Percentiles rank a stretch among this genome's conserved stretches.
These are phyloP conservation scores for Fraxinus angustifolia DNA, from an alignment of 305 asterid species.

Conservation along the genomic window DNA sequence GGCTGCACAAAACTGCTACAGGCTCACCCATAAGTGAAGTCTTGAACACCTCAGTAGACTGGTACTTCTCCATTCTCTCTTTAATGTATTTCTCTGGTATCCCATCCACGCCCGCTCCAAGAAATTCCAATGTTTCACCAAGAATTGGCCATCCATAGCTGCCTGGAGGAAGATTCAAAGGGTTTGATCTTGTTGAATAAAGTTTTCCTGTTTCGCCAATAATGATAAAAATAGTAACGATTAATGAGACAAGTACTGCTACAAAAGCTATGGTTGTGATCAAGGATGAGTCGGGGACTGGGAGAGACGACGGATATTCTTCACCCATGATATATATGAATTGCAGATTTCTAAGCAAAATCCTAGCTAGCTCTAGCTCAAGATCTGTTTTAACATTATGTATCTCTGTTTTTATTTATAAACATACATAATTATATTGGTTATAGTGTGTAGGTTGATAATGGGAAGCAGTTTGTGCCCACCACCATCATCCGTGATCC, in stretches of 20 bases:
- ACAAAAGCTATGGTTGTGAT: conserved; percentile 3
- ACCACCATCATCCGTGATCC: not conserved
- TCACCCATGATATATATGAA: not conserved
- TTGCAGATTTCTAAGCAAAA: conserved; percentile 2
- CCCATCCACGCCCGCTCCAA: conserved; percentile 7
- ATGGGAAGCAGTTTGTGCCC: conserved; percentile 1
- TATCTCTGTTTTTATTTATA: not conserved
- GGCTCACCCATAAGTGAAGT: conserved; percentile 26
- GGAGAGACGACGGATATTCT: not conserved
- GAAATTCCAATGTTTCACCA: conserved; percentile 24
- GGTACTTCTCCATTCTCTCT: conserved; percentile 24
- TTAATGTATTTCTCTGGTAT: conserved; percentile 23
- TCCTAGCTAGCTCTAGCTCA: not conserved
- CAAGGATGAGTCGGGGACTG: not conserved
- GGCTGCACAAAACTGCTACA: conserved; percentile 24
- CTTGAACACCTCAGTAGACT: conserved; percentile 21
- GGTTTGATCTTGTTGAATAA: not conserved
- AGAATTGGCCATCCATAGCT: conserved; percentile 30
- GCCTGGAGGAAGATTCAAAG: conserved; percentile 28
- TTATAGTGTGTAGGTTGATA: not conserved
- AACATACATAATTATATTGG: not conserved
- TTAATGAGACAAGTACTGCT: not conserved
- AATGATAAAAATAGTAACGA: not conserved
- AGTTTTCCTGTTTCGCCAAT: not conserved
- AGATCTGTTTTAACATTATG: not conserved